Percentiles rank a stretch among this genome's conserved stretches.
These are phyloP conservation scores for Falciphora oryzae DNA, from an alignment of 2,329 filamentous ascomycete genomes.

Conservation along the genomic window DNA sequence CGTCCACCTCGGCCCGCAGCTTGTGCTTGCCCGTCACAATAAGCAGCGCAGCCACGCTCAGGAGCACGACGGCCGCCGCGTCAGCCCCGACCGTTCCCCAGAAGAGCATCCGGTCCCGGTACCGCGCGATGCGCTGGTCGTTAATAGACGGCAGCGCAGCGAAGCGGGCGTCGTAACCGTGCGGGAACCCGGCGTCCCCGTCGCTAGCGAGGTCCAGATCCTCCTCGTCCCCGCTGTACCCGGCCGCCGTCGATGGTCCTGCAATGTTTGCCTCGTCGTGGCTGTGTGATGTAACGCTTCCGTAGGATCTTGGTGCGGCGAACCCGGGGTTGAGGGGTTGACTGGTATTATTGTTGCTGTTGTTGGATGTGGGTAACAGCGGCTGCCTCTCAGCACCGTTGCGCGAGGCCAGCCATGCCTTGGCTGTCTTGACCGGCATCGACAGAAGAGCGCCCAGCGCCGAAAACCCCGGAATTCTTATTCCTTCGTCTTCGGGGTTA, in stretches of 20 bases:
- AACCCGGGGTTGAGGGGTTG: background rate
- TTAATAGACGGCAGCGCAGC: constrained; percentile 45
- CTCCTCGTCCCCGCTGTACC: constrained; percentile 18
- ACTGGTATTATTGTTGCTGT: background rate
- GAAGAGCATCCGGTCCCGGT: constrained; percentile 51
- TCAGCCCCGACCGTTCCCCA: constrained; percentile 50
- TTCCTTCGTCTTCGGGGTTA: constrained; percentile 56
- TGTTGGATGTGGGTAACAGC: constrained; percentile 11
- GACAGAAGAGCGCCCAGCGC: constrained; percentile 49
- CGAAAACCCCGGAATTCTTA: constrained; percentile 55
- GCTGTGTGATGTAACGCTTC: background rate
- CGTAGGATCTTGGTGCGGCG: background rate
- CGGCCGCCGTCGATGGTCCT: constrained; percentile 21
- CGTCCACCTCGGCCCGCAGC: constrained; percentile 65
- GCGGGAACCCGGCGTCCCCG: constrained; percentile 37
- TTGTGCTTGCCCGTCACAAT: constrained; percentile 63
- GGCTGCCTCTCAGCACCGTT: constrained; percentile 17
- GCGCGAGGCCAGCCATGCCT: constrained; percentile 39
- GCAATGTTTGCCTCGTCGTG: constrained; percentile 10
- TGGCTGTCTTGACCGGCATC: constrained; percentile 45
- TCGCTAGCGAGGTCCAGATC: constrained; percentile 21
- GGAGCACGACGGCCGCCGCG: constrained; percentile 53
- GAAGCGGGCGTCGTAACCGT: constrained; percentile 49
- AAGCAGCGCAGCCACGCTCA: constrained; percentile 59
- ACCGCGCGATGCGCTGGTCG: constrained; percentile 43